Base-by-base conservation (phyloP, 345 rosid species). In the Gossypium rotundifolium region DNA sequence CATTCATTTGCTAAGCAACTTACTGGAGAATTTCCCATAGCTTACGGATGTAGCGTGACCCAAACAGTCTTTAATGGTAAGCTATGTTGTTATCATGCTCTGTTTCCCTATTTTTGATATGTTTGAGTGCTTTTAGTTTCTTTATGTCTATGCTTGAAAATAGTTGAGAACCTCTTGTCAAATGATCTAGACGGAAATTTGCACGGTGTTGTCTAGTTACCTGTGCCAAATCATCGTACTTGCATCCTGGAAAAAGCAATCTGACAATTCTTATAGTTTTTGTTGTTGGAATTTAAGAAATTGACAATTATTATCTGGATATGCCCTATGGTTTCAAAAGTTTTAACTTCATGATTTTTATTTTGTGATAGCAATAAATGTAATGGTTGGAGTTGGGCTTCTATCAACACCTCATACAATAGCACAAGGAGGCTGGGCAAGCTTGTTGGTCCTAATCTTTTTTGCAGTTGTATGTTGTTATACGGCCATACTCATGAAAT, bases 351-450 rank as follows among this genome's bases (percentile, higher is more conserved):
- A 4, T 59, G 66, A 9, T 6, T 59, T 54, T 27, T 76, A 55
- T 62, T 66, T 66, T 70, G 54, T 74, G 79, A 11, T 89, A 94
- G 97, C 84, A 29, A 49, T 93, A 11, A 94, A 94, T 81, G 90
- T 93, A 29, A 80, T 94, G 99, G 97, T 86, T 78, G 97, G 99
- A 82, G 90, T 92, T 74, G 99, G 98, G 72, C 84, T 94, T 74
- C 91, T 92, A 2, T 94, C 98, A 11, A 92, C 94, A 52, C 97
- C 98, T 77, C 85, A 52, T 57, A 85, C 98, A 12, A 80, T 91
- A 70, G 87, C 78, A 84, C 83, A 88, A 89, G 91, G 86, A 55
- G 98, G 98, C 16, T 94, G 98, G 98, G 87, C 85, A 60, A 85
- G 94, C 87, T 75, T 91, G 82, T 61, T 77, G 27, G 82, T 94